Conservation (phyloP, 208 protist species). For the Vickermania ingenoplastis region DNA sequence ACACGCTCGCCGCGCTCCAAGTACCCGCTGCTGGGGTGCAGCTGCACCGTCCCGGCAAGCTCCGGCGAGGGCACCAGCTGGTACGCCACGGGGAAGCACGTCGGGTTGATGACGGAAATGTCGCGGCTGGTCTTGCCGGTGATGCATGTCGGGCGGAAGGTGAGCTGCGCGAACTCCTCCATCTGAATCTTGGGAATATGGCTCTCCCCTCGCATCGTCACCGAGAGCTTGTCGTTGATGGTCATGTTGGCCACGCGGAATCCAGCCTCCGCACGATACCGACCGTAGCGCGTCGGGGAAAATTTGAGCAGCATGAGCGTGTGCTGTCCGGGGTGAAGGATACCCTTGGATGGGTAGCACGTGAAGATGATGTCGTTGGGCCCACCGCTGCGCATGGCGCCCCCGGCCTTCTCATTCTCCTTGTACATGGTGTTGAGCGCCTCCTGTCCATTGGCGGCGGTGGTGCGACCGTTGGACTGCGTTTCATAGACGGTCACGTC, state of each 20-base stretch:
- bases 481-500: constrained; percentile 13
- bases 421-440: constrained; percentile 1
- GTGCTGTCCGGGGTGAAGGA: constrained; percentile 32
- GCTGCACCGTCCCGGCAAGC: constrained; percentile 31
- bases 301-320: constrained; percentile 63
- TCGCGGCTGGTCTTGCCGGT: constrained; percentile 36
- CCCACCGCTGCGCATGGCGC: neutral
- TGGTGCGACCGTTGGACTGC: constrained; percentile 7
- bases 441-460: constrained; percentile 9
- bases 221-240: constrained; percentile 14
- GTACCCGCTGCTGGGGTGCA: constrained; percentile 52
- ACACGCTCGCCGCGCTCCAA: constrained; percentile 35
- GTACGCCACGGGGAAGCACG: constrained; percentile 58
- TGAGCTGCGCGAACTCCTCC: constrained; percentile 20
- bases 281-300: constrained; percentile 18
- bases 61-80: constrained; percentile 28
- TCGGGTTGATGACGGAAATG: constrained; percentile 69
- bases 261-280: constrained; percentile 34
- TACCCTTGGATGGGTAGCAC: constrained; percentile 38
- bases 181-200: constrained; percentile 24
- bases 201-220: constrained; percentile 50
- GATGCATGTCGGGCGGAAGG: constrained; percentile 69
- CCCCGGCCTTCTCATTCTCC: neutral
- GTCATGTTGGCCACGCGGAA: constrained; percentile 29
- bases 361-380: constrained; percentile 18